These are phyloP conservation scores for Arthrinium phaeospermum DNA, from an alignment of 2,329 filamentous ascomycete genomes.

Conservation along the genomic window DNA sequence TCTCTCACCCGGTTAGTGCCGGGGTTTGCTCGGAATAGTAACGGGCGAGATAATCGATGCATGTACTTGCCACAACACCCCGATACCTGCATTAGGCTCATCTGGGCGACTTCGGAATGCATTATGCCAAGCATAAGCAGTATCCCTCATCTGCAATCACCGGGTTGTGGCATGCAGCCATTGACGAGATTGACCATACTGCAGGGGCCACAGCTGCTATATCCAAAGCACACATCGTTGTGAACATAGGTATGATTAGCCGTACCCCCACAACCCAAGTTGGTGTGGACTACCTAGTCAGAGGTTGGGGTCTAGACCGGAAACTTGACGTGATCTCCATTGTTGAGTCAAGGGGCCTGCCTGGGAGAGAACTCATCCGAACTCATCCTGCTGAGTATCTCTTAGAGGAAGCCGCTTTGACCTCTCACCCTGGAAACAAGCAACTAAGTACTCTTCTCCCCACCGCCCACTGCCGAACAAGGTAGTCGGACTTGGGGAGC, in stretches of 20 bases:
- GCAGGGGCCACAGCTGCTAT: no score
- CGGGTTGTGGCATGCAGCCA: neutral
- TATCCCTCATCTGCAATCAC: neutral
- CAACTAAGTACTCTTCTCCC: neutral
- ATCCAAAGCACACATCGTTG: no score
- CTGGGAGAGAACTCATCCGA: neutral
- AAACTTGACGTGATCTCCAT: neutral
- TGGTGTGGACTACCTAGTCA: neutral
- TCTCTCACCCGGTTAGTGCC: neutral
- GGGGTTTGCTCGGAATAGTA: neutral
- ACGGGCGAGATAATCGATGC: neutral
- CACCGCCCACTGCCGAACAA: neutral
- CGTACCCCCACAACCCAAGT: neutral
- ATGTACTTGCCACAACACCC: neutral
- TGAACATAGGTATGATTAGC: neutral
- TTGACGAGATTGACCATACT: no score
- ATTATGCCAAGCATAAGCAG: neutral
- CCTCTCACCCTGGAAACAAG: neutral
- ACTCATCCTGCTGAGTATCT: neutral
- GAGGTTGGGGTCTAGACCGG: neutral
- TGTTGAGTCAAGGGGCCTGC: neutral
- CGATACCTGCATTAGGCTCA: neutral
- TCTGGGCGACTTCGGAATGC: neutral
- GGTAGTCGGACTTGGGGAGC: neutral
- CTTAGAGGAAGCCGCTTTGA: neutral